These are phyloP conservation scores for Amaranthus cruentus DNA, from an alignment of 148 eudicot species.

Conservation along the genomic window DNA sequence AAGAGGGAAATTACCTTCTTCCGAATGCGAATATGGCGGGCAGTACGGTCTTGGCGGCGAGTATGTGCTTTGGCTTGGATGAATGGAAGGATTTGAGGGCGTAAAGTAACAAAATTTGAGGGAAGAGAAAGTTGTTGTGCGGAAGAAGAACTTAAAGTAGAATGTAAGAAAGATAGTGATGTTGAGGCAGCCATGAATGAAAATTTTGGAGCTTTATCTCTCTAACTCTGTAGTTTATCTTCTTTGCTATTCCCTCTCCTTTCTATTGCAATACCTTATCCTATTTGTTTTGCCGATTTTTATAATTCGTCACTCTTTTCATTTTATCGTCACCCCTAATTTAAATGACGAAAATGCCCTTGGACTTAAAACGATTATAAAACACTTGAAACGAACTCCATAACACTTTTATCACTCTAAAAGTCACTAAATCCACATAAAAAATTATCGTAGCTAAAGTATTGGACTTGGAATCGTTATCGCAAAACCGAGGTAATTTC, in stretches of 20 bases:
- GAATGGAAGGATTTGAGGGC: constrained; percentile 25
- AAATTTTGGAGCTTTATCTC: constrained; percentile 11
- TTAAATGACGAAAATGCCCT: too few relatives aligned
- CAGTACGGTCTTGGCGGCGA: constrained; percentile 50
- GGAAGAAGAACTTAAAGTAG: constrained; percentile 20
- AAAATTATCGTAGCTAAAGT: too few relatives aligned
- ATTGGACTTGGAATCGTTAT: too few relatives aligned
- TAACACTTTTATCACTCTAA: too few relatives aligned
- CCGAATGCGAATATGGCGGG: constrained; percentile 55
- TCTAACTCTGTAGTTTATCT: neutral
- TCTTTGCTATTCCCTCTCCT: constrained; percentile 9
- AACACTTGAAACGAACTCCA: too few relatives aligned
- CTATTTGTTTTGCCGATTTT: neutral
- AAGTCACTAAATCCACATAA: too few relatives aligned
- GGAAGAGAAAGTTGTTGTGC: constrained; percentile 13
- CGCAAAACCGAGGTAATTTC: too few relatives aligned
- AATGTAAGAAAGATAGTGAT: constrained; percentile 39
- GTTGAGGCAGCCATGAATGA: constrained; percentile 32
- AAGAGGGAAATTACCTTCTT: constrained; percentile 40
- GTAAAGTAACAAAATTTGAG: constrained; percentile 26
- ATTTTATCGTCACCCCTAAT: neutral
- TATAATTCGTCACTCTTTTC: neutral
- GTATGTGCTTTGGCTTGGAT: constrained; percentile 42
- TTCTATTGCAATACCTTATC: constrained; percentile 5
- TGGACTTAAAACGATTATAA: too few relatives aligned